Evolutionary conservation across 257 asterid species (phyloP).

Genomic region (Linaria vulgaris): DNA sequence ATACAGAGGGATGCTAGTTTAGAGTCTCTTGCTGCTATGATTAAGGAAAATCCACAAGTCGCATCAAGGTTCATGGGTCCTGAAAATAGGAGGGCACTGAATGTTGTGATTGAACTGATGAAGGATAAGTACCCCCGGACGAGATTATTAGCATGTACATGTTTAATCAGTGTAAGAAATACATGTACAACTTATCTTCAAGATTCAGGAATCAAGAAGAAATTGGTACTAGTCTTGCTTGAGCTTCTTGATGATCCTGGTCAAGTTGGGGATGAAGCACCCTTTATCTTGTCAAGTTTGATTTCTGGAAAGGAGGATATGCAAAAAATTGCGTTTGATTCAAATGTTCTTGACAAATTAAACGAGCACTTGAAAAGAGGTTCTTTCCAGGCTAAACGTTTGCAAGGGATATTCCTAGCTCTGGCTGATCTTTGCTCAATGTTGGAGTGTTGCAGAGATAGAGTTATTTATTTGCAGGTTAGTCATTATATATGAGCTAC

Average conservation of each 20-base stretch:
- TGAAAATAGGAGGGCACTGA: conserved; percentile 67
- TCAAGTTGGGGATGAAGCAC: conserved; percentile 95
- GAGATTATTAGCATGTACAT: conserved; percentile 77
- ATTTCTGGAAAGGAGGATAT: conserved; percentile 74
- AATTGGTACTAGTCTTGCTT: conserved; percentile 56
- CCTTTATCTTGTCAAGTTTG: conserved; percentile 74
- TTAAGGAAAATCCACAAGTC: conserved; percentile 70
- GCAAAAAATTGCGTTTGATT: conserved; percentile 76
- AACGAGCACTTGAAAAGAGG: conserved; percentile 52
- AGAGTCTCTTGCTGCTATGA: conserved; percentile 71
- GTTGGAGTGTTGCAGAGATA: conserved; percentile 84
- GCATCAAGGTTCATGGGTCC: conserved; percentile 60
- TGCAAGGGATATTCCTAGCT: conserved; percentile 73
- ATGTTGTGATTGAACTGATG: conserved; percentile 59
- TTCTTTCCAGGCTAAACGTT: conserved; percentile 55
- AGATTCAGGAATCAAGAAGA: conserved; percentile 55
- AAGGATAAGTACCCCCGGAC: conserved; percentile 80
- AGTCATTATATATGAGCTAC: conserved; percentile 27
- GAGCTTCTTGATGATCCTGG: conserved; percentile 89
- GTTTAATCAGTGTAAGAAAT: conserved; percentile 72
- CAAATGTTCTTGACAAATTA: conserved; percentile 59
- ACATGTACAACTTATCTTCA: conserved; percentile 53
- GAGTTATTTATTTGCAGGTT: conserved; percentile 68
- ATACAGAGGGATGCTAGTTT: conserved; percentile 85
- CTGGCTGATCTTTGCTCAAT: conserved; percentile 77